A percentile compares a stretch with the other conserved stretches of the same genome.
phyloP scores from a whole-genome alignment of 441 rosid genomes.

The Aleurites moluccanus region DNA sequence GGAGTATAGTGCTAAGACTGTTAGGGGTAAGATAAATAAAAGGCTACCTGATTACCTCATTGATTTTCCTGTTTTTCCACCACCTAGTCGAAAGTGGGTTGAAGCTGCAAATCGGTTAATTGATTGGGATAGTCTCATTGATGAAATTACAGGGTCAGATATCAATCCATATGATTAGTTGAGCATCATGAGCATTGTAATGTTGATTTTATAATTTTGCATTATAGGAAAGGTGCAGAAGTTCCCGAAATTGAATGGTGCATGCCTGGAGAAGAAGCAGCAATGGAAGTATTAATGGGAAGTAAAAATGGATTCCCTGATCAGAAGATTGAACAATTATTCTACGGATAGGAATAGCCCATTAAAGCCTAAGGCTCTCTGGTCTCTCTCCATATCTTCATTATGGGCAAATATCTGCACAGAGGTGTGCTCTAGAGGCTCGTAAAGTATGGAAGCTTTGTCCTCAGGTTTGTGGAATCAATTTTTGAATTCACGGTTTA shows the following conservation, averaged over 20 bases:
- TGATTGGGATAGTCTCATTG: constrained; percentile 76
- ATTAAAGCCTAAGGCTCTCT: constrained; percentile 18
- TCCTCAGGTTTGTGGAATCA: constrained; percentile 57
- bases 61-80: constrained; percentile 59
- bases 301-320: constrained; percentile 33
- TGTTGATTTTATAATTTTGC: constrained; percentile 21
- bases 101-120: constrained; percentile 28
- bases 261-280: background rate
- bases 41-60: constrained; percentile 65
- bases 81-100: constrained; percentile 53
- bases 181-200: constrained; percentile 13
- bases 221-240: constrained; percentile 77
- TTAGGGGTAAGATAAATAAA: constrained; percentile 76
- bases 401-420: constrained; percentile 95
- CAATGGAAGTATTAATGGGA: constrained; percentile 36
- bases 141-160: constrained; percentile 62
- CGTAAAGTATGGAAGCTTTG: constrained; percentile 41
- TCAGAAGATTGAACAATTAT: constrained; percentile 30
- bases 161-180: constrained; percentile 17
- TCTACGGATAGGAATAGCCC: constrained; percentile 74
- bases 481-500: background rate
- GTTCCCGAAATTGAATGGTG: constrained; percentile 50
- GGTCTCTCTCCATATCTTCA: constrained; percentile 76
- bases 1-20: constrained; percentile 82
- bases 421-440: constrained; percentile 90